These are phyloP conservation scores for Dorcoceras hygrometricum DNA, from an alignment of 257 asterid species.

Conservation along the genomic window DNA sequence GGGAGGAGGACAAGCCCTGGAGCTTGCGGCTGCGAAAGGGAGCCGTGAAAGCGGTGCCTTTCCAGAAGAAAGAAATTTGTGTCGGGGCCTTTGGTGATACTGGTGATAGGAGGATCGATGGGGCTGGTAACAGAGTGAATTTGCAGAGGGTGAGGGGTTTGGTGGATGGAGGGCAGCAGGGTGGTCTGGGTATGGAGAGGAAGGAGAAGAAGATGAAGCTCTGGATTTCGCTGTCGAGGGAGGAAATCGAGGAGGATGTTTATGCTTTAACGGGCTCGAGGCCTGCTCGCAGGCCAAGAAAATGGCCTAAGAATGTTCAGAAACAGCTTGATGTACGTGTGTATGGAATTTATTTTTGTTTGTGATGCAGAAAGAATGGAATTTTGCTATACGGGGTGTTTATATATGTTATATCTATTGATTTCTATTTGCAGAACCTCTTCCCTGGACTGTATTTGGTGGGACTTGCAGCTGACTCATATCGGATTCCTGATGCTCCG, in stretches of 20 bases:
- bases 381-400: neutral
- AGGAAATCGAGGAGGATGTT: conserved; percentile 88
- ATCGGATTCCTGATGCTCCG: conserved; percentile 44
- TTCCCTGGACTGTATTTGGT: conserved; percentile 74
- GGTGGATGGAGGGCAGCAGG: conserved; percentile 38
- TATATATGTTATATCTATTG: neutral
- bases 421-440: conserved; percentile 38
- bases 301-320: conserved; percentile 67
- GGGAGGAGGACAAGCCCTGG: conserved; percentile 54
- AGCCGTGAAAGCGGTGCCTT: conserved; percentile 31
- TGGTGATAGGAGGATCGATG: conserved; percentile 16
- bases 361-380: neutral
- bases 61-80: conserved; percentile 25
- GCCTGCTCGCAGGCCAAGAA: conserved; percentile 75
- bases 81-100: conserved; percentile 12
- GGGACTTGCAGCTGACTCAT: conserved; percentile 64
- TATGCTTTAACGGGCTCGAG: conserved; percentile 75
- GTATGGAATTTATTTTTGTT: neutral
- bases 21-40: conserved; percentile 62
- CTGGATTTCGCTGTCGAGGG: conserved; percentile 79
- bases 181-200: conserved; percentile 31
- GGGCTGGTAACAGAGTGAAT: conserved; percentile 27
- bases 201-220: conserved; percentile 52
- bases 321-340: conserved; percentile 68
- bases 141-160: conserved; percentile 40